These are phyloP conservation scores for Tilletia caries DNA, from an alignment of 1,284 basidiomycete genomes.

Conservation along the genomic window DNA sequence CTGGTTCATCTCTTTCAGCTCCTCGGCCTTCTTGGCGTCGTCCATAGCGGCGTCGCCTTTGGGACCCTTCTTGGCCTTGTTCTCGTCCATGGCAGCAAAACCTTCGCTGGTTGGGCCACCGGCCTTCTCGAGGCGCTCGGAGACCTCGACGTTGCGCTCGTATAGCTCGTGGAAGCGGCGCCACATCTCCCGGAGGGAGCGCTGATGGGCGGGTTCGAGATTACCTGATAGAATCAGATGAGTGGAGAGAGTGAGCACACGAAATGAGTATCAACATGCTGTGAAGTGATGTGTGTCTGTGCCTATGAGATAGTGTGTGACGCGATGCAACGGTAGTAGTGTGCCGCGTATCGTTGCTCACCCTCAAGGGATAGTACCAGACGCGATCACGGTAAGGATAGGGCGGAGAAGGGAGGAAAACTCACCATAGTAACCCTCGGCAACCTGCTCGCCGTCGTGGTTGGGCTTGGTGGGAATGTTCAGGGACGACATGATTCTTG, in stretches of 20 bases:
- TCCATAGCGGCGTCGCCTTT: constrained; percentile 51
- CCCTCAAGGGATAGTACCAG: background rate
- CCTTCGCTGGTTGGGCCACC: constrained; percentile 28
- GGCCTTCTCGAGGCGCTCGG: constrained; percentile 33
- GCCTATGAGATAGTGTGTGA: too few relatives aligned
- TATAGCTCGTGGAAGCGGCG: constrained; percentile 42
- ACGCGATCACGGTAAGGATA: constrained; percentile 9
- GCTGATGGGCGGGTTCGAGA: constrained; percentile 40
- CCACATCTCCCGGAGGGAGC: constrained; percentile 42
- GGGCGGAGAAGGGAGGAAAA: constrained; percentile 9
- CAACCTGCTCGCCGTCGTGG: constrained; percentile 43
- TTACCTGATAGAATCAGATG: constrained; percentile 34
- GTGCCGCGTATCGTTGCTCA: too few relatives aligned
- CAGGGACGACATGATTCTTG: constrained; percentile 9
- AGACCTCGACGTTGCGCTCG: constrained; percentile 44
- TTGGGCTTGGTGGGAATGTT: constrained; percentile 27
- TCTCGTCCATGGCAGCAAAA: constrained; percentile 25
- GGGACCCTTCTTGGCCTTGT: constrained; percentile 43
- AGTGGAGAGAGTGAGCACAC: background rate
- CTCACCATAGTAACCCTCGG: constrained; percentile 41
- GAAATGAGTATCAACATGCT: too few relatives aligned
- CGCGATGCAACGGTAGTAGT: too few relatives aligned
- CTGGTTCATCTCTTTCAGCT: constrained; percentile 43
- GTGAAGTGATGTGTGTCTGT: too few relatives aligned
- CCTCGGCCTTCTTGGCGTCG: constrained; percentile 45